Base-by-base conservation (phyloP, 73 alveolate species). In the Symbiodinium pilosum region DNA sequence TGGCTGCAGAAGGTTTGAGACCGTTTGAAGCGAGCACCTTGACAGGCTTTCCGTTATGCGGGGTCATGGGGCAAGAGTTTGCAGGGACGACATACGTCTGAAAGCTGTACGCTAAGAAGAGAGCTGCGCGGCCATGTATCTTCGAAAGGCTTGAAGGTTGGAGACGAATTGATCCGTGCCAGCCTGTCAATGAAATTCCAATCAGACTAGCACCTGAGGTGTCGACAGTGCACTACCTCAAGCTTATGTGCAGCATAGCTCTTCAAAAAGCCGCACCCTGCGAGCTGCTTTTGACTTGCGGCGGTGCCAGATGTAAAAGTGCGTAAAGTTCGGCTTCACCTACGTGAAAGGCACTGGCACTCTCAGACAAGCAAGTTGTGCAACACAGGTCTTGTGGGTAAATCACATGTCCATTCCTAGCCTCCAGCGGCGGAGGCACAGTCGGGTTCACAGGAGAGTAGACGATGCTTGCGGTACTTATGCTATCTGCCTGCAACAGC, bases 391-490 rank as follows among this genome's bases (percentile, higher is more conserved):
- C n/a, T n/a, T n/a, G n/a, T n/a, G n/a, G n/a, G n/a, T n/a, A n/a
- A n/a, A n/a, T n/a, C n/a, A n/a, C n/a, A n/a, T n/a, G n/a, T n/a
- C n/a, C n/a, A n/a, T n/a, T n/a, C 34, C 32, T 64, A 3, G 93
- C 94, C 94, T 87, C 94, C 34, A 87, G n/a, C 11, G 94, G 94
- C 7, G 94, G 94, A 26, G 94, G 94, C 9, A 87, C 43, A 16
- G 71, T 83, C 20, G 94, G 94, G 41, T 87, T 87, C 68, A 87
- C 71, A 43, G 94, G 94, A 59, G 59, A 84, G 34, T 87, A 87
- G 38, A 87, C 94, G 43, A 87, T 32, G 77, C 94, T 87, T n/a
- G 94, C 94, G 43, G 71, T 47, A 43, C 84, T 69, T 43, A 87
- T 87, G 56, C 71, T 87, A 42, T 87, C 94, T 11, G 77, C 84